Evolutionary conservation across 371 early-diverging fungal species (phyloP).

Genomic region (Mortierella sp.): DNA sequence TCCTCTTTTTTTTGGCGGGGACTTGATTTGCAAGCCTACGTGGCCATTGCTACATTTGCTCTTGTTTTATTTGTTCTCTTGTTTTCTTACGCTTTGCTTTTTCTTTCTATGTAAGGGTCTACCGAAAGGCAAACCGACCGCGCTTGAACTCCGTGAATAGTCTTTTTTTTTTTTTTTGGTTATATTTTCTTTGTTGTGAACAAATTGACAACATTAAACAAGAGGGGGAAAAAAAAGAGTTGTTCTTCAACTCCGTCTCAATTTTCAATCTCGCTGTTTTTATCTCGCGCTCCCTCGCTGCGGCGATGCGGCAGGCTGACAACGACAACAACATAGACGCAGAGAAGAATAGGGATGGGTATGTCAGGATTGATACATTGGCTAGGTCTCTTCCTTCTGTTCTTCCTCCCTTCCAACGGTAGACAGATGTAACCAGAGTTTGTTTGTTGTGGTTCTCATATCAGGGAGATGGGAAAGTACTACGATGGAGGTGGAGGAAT

Average conservation of each 20-base stretch:
- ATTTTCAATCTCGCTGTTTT: constrained; percentile 11
- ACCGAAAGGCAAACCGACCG: not conserved
- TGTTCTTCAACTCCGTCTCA: constrained; percentile 4
- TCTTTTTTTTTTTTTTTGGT: not conserved
- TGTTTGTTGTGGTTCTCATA: not conserved
- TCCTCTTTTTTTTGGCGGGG: not conserved
- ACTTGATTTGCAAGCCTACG: not conserved
- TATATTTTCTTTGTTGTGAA: not conserved
- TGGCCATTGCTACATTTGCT: constrained; percentile 5
- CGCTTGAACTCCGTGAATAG: constrained; percentile 10
- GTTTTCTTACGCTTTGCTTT: not conserved
- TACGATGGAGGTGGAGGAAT: not conserved
- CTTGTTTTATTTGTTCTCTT: not conserved
- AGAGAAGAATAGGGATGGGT: not conserved
- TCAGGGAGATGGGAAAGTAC: not conserved
- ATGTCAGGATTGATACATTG: not conserved
- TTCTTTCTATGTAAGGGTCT: not conserved
- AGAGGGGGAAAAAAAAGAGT: not conserved
- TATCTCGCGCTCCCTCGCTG: not conserved
- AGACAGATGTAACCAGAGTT: not conserved
- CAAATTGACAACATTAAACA: not conserved
- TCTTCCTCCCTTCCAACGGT: not conserved
- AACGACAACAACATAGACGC: not conserved
- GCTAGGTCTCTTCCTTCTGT: not conserved
- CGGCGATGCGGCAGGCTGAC: not conserved